These are phyloP conservation scores for Nitzschia palea DNA, from an alignment of 108 stramenopile genomes.

Conservation along the genomic window DNA sequence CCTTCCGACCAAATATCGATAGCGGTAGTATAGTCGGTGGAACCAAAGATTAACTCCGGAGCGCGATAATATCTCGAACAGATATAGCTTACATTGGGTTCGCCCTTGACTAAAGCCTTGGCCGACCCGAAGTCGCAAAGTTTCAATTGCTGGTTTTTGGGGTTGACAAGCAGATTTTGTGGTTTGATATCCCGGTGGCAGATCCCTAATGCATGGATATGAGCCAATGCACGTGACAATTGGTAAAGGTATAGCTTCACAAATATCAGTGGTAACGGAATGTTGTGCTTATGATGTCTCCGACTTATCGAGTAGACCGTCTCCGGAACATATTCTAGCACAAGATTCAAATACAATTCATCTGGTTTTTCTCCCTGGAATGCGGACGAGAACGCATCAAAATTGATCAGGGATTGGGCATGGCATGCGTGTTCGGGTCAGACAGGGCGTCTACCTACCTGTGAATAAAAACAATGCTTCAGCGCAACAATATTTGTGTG, in stretches of 20 bases:
- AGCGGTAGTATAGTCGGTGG: constrained; percentile 96
- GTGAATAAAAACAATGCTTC: constrained; percentile 97
- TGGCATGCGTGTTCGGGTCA: no score
- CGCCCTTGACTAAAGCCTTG: constrained; percentile 92
- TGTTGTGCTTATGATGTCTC: constrained; percentile 91
- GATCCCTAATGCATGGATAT: constrained; percentile 95
- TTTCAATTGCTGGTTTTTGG: constrained; percentile 92
- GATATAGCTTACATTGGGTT: constrained; percentile 98
- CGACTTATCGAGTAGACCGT: constrained; percentile 95
- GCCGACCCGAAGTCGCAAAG: constrained; percentile 99
- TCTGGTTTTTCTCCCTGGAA: constrained; percentile 86
- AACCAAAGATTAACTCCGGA: constrained; percentile 99
- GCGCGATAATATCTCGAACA: constrained; percentile 98
- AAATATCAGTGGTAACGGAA: constrained; percentile 80
- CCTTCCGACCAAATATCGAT: constrained; percentile 94
- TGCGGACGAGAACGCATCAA: no score
- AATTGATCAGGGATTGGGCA: not conserved
- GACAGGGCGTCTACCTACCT: no score
- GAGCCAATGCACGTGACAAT: constrained; percentile 92
- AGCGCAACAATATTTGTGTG: constrained; percentile 95
- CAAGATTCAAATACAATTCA: constrained; percentile 97
- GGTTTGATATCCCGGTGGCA: constrained; percentile 99
- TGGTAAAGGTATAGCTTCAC: constrained; percentile 98
- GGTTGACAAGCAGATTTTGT: constrained; percentile 96
- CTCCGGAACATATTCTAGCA: constrained; percentile 98